Base-by-base conservation (phyloP, 345 rosid species). In the Acer saccharum region DNA sequence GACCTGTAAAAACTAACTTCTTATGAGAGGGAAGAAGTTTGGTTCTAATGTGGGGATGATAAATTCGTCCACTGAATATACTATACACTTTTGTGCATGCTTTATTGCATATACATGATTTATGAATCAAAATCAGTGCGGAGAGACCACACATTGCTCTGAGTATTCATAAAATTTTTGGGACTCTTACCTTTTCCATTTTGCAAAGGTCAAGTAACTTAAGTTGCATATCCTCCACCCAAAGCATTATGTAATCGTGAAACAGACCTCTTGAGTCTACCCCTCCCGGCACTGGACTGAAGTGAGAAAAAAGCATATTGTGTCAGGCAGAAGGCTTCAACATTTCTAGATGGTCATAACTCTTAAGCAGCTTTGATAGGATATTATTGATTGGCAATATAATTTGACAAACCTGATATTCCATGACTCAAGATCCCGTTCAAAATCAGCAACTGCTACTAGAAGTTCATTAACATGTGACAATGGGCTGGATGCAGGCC, bases 171-270 rank as follows among this genome's bases (percentile, higher is more conserved):
- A 46, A 32, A 64, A 25, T 43, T 58, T 44, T 17, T 2, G 54
- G 71, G 70, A 73, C 65, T 23, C 27, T 86, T 87, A 96, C 99
- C 97, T 90, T 96, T 84, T 96, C 98, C 23, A 92, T 85, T 82
- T 87, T 92, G 87, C 99, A 96, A 12, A 90, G 89, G 44, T 92
- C 99, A 75, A 92, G 98, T 82, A 96, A 88, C 77, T 88, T 89
- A 57, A 90, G 95, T 78, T 95, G 92, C 94, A 92, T 91, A 78
- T 96, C 99, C 85, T 96, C 93, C 71, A 96, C 88, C 98, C 98
- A 96, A 75, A 94, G 86, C 89, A 89, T 80, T 76, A 96, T 94
- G 84, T 94, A 94, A 81, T 86, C 71, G 16, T 96, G 91, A 75
- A 96, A 94, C 83, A 94, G 86, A 27, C 84, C 86, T 80, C 86